These are phyloP conservation scores for Xylariaceae sp. DNA, from an alignment of 2,329 filamentous ascomycete species.

Conservation along the genomic window DNA sequence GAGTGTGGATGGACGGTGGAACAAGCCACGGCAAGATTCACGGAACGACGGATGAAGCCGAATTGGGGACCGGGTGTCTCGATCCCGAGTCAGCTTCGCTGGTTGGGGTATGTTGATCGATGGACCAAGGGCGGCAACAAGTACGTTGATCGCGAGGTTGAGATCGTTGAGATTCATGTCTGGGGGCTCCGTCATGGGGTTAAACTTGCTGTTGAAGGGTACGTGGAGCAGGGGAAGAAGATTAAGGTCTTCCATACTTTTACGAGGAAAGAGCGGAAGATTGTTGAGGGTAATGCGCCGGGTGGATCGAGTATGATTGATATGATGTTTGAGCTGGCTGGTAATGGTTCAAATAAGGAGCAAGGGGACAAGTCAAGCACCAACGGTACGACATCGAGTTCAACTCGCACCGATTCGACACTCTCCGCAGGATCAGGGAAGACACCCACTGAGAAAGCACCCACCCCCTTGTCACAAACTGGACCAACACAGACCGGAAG, in stretches of 20 bases:
- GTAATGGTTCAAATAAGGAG: constrained; percentile 30
- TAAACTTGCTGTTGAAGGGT: constrained; percentile 80
- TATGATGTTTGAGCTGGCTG: constrained; percentile 51
- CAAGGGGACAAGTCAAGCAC: constrained; percentile 26
- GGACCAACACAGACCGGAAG: constrained; percentile 13
- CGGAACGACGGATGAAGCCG: constrained; percentile 80
- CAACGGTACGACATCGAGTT: constrained; percentile 7
- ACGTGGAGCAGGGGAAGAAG: constrained; percentile 78
- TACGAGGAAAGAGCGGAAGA: constrained; percentile 61
- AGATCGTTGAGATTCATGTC: constrained; percentile 82
- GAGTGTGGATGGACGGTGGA: constrained; percentile 62
- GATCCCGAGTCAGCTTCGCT: constrained; percentile 87
- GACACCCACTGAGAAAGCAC: constrained; percentile 10
- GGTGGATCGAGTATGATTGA: constrained; percentile 46
- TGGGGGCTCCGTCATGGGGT: constrained; percentile 87
- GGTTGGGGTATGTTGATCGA: constrained; percentile 80
- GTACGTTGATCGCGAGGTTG: constrained; percentile 77
- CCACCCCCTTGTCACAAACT: constrained; percentile 22
- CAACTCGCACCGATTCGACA: constrained; percentile 13
- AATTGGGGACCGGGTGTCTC: constrained; percentile 85
- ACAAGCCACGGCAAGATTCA: constrained; percentile 55
- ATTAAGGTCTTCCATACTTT: constrained; percentile 85
- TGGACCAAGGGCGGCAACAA: constrained; percentile 72
- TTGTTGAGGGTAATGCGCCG: constrained; percentile 56
- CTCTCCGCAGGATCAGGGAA: constrained; percentile 13